A percentile compares a stretch with the other conserved stretches of the same genome.
phyloP scores from a whole-genome alignment of 2,329 filamentous ascomycete genomes.

The Geosmithia putterillii region DNA sequence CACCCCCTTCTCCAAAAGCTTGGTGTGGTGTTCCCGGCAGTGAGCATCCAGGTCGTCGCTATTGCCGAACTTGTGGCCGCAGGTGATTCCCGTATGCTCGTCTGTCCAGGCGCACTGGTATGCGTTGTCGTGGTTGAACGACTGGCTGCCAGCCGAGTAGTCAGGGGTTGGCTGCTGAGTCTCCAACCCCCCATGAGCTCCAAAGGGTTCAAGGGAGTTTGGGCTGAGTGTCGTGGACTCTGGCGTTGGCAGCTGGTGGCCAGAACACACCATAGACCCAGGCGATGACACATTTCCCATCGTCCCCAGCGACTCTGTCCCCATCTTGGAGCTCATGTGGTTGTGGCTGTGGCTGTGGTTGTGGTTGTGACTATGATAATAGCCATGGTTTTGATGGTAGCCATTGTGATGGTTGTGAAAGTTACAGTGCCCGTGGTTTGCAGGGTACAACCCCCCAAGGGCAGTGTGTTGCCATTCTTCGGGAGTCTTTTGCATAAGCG shows the following conservation, averaged over 20 bases:
- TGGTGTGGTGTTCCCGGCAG: conserved; percentile 37
- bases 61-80: conserved; percentile 23
- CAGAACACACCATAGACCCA: background rate
- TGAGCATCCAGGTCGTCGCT: conserved; percentile 42
- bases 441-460: background rate
- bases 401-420: background rate
- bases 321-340: background rate
- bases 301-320: background rate
- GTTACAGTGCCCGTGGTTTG: background rate
- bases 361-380: background rate
- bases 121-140: background rate
- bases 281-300: background rate
- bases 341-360: background rate
- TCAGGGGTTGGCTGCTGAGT: background rate
- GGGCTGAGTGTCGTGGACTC: background rate
- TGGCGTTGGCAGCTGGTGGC: background rate
- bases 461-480: background rate
- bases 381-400: background rate
- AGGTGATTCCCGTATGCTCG: conserved; percentile 11
- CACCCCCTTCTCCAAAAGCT: conserved; percentile 26
- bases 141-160: background rate
- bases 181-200: background rate
- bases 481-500: background rate
- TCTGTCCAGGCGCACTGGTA: conserved; percentile 18
- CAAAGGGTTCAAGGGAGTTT: background rate